phyloP scores from a whole-genome alignment of 139 green algal species.

The Gonium pectorale region DNA sequence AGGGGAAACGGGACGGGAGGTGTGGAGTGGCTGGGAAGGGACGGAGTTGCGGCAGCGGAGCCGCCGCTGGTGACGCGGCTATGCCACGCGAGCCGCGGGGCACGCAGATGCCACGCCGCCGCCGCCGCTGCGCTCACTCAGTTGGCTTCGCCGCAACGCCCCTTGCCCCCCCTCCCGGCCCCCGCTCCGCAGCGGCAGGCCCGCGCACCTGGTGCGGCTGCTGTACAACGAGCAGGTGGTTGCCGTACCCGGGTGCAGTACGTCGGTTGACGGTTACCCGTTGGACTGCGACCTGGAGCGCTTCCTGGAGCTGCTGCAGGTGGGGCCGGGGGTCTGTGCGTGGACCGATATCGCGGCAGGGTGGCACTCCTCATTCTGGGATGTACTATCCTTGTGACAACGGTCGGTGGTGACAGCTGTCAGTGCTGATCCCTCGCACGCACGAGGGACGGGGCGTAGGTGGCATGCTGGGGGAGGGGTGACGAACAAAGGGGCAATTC shows the following conservation, averaged over 20 bases:
- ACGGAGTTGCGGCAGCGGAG: too few species aligned
- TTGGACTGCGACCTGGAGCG: constrained; percentile 48
- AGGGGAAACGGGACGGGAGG: too few species aligned
- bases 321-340: background rate
- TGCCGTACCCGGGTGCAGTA: constrained; percentile 42
- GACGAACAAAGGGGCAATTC: background rate
- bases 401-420: too few species aligned
- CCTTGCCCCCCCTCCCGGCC: background rate
- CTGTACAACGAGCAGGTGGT: constrained; percentile 69
- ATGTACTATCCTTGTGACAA: background rate
- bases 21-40: too few species aligned
- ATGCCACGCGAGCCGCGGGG: too few species aligned
- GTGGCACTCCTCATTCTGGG: background rate
- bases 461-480: background rate
- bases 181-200: background rate
- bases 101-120: too few species aligned
- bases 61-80: too few species aligned
- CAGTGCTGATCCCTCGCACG: too few species aligned
- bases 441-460: too few species aligned
- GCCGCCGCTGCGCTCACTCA: too few species aligned
- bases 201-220: constrained; percentile 45
- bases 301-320: constrained; percentile 44
- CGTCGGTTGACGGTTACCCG: background rate
- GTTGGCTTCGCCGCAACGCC: too few species aligned
- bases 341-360: background rate